phyloP scores from a whole-genome alignment of 495 filamentous ascomycete genomes.

The Hypoxylon rickii region DNA sequence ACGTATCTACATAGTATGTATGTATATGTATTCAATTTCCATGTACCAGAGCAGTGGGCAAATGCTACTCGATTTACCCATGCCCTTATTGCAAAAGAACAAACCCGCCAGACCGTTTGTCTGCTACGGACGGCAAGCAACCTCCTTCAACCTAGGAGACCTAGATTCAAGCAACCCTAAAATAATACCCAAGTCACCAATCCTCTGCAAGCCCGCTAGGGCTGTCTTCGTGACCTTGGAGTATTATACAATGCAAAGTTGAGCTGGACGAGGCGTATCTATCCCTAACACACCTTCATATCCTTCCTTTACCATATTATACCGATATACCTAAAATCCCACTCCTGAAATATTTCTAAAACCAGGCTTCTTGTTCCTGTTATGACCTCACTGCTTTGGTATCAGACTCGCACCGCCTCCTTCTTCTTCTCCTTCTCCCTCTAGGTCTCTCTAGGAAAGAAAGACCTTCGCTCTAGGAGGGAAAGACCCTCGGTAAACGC shows the following conservation, averaged over 20 bases:
- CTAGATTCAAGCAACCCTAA: slow-evolving; percentile 8
- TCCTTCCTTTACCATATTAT: slow-evolving; percentile 20
- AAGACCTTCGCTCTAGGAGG: no score
- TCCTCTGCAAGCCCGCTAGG: neutral
- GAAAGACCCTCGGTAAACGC: no score
- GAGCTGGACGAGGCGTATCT: slow-evolving; percentile 9
- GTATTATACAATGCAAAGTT: slow-evolving; percentile 12
- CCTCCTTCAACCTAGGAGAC: slow-evolving; percentile 12
- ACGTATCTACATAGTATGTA: neutral
- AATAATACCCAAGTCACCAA: slow-evolving; percentile 18
- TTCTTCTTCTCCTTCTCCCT: neutral
- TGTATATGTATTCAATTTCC: slow-evolving; percentile 6
- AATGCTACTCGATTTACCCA: slow-evolving; percentile 34
- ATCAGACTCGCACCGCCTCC: slow-evolving; percentile 11
- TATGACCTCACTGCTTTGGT: slow-evolving; percentile 26
- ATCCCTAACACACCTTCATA: slow-evolving; percentile 11
- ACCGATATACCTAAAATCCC: slow-evolving; percentile 1
- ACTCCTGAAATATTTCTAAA: slow-evolving; percentile 6
- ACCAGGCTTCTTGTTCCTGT: slow-evolving; percentile 5
- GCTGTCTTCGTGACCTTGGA: neutral
- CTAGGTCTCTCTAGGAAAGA: neutral
- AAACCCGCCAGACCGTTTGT: slow-evolving; percentile 17
- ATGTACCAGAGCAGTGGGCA: slow-evolving; percentile 25
- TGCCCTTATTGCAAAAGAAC: slow-evolving; percentile 26
- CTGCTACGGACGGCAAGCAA: slow-evolving; percentile 16